Percentiles rank a stretch among this genome's conserved stretches.
Conservation (phyloP, 768 basidiomycete species). For the Collybia sp. region DNA sequence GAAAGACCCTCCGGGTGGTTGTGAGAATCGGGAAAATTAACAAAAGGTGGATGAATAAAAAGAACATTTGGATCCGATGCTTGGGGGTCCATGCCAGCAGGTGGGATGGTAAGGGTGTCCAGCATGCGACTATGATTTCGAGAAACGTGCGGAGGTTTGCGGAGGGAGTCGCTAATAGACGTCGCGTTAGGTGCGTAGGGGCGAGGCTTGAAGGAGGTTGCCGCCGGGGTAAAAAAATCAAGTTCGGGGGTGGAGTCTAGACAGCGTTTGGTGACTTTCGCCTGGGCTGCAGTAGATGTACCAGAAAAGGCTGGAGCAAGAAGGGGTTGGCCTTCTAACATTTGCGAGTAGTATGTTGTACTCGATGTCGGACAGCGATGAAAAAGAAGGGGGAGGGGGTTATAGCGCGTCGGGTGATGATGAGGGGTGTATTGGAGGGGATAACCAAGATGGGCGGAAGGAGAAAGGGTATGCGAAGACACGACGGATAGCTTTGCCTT, state of each 20-base stretch:
- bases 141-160: slow-evolving; percentile 18
- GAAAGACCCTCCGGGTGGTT: slow-evolving; percentile 62
- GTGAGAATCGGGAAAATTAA: slow-evolving; percentile 57
- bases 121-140: slow-evolving; percentile 27
- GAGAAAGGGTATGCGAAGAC: slow-evolving; percentile 2
- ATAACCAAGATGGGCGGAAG: not conserved
- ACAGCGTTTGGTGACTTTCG: slow-evolving; percentile 43
- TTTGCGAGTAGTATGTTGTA: not conserved
- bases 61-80: slow-evolving; percentile 59
- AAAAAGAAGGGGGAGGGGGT: slow-evolving; percentile 1
- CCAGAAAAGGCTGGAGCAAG: slow-evolving; percentile 9
- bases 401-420: not conserved
- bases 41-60: slow-evolving; percentile 76
- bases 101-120: slow-evolving; percentile 39
- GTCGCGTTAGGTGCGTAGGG: slow-evolving; percentile 48
- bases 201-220: slow-evolving; percentile 59
- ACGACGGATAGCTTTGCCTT: not conserved
- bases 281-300: slow-evolving; percentile 17
- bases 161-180: slow-evolving; percentile 18
- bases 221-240: slow-evolving; percentile 59
- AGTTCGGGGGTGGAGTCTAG: slow-evolving; percentile 38
- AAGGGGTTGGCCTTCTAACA: slow-evolving; percentile 7
- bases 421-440: slow-evolving; percentile 6
- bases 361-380: not conserved
- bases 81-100: slow-evolving; percentile 63